phyloP scores from a whole-genome alignment of 768 basidiomycete species.

The Hypholoma fasciculare region DNA sequence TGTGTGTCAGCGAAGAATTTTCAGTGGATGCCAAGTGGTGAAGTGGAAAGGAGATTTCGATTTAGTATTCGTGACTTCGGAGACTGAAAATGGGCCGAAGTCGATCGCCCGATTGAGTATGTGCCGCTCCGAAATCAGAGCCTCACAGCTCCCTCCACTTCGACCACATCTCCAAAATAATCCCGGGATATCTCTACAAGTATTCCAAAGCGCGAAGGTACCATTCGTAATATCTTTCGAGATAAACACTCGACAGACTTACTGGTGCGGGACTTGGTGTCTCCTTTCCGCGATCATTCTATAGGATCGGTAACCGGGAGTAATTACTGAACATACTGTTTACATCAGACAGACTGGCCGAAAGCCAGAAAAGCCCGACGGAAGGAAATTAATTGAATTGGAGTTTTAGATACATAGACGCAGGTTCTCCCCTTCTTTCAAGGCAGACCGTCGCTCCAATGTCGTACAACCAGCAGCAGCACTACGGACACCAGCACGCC shows the following conservation, averaged over 20 bases:
- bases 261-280: not conserved
- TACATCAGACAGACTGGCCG: conserved; percentile 33
- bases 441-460: conserved; percentile 2
- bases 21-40: not conserved
- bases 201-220: not conserved
- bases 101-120: conserved; percentile 23
- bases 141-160: conserved; percentile 8
- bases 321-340: conserved; percentile 29
- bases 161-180: conserved; percentile 2
- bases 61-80: conserved; percentile 15
- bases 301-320: conserved; percentile 25
- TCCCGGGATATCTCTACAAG: not conserved
- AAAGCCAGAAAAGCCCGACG: conserved; percentile 32
- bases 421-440: conserved; percentile 21
- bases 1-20: conserved; percentile 12
- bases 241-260: conserved; percentile 2
- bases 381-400: conserved; percentile 23
- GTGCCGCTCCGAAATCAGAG: conserved; percentile 28
- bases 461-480: conserved; percentile 21
- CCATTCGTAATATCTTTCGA: conserved; percentile 7
- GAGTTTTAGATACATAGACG: conserved; percentile 22
- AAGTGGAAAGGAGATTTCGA: conserved; percentile 1
- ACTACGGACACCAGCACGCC: conserved; percentile 15
- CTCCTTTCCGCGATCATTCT: conserved; percentile 23
- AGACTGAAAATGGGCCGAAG: conserved; percentile 18